These are phyloP conservation scores for Cystobasidium ongulense DNA, from an alignment of 768 basidiomycete species.

Conservation along the genomic window DNA sequence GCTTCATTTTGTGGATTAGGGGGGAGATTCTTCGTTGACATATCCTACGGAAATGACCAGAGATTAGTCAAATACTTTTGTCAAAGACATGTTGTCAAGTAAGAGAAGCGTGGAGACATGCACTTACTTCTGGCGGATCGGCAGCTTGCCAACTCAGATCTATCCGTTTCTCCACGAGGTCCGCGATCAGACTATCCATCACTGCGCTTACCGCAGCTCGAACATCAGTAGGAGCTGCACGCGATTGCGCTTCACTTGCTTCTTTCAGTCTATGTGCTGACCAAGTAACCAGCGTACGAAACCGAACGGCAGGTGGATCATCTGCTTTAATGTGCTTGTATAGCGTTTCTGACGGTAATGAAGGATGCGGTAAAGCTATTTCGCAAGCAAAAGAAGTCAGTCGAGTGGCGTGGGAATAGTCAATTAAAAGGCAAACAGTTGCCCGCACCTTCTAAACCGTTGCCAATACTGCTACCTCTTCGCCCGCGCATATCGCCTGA, in stretches of 20 bases:
- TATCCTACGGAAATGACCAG: not conserved
- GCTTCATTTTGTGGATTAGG: constrained; percentile 19
- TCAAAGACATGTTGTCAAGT: too few relatives aligned
- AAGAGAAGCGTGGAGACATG: not conserved
- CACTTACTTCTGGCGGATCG: constrained; percentile 12
- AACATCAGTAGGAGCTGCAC: not conserved
- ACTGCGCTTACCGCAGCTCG: not conserved
- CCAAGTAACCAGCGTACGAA: constrained; percentile 29
- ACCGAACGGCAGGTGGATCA: constrained; percentile 29
- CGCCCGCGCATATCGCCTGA: constrained; percentile 19
- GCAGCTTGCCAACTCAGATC: constrained; percentile 18
- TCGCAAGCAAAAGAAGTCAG: not conserved
- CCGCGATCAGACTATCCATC: constrained; percentile 7
- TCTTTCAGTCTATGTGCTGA: constrained; percentile 6
- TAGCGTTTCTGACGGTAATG: constrained; percentile 2
- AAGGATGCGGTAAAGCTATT: constrained; percentile 24
- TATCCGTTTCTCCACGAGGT: constrained; percentile 26
- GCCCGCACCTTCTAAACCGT: constrained; percentile 24
- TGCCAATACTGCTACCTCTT: constrained; percentile 30
- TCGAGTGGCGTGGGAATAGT: not conserved
- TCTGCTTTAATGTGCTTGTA: constrained; percentile 3
- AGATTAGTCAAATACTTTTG: too few relatives aligned
- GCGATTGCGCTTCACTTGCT: not conserved
- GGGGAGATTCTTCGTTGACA: constrained; percentile 7
- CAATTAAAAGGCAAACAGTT: not conserved